phyloP scores from a whole-genome alignment of 2,329 filamentous ascomycete genomes.

The Penicillium corylophilum region DNA sequence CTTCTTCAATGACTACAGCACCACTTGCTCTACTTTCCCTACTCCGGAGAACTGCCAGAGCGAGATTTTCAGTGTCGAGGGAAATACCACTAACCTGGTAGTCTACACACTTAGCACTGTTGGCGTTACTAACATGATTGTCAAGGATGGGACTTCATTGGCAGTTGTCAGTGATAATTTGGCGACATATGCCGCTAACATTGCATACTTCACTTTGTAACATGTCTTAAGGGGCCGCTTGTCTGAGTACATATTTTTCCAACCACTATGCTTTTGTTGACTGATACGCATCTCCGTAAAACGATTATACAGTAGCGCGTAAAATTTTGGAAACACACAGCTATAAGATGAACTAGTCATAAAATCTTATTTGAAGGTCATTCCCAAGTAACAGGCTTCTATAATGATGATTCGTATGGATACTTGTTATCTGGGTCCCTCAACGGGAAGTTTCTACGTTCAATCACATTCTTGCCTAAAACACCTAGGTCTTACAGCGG shows the following conservation, averaged over 20 bases:
- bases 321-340: too few species aligned
- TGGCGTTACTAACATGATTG: constrained; percentile 47
- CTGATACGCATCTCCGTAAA: neutral
- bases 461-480: too few species aligned
- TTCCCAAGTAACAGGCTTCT: too few species aligned
- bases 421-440: too few species aligned
- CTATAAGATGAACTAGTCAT: too few species aligned
- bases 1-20: constrained; percentile 56
- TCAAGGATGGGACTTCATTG: constrained; percentile 43
- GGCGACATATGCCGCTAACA: constrained; percentile 45
- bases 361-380: too few species aligned
- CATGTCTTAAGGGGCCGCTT: neutral
- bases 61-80: constrained; percentile 50
- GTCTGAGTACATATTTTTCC: neutral
- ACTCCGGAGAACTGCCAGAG: constrained; percentile 48
- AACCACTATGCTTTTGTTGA: neutral
- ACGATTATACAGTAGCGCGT: too few species aligned
- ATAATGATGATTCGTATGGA: too few species aligned
- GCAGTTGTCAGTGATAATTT: constrained; percentile 50
- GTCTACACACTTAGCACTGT: constrained; percentile 53
- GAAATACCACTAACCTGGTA: constrained; percentile 26
- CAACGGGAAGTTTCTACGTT: too few species aligned
- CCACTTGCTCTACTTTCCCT: constrained; percentile 41
- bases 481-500: too few species aligned
- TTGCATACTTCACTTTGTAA: constrained; percentile 41